Conservation (phyloP, 192 early-diverging fungal genomes). For the Pilaira anomala region DNA sequence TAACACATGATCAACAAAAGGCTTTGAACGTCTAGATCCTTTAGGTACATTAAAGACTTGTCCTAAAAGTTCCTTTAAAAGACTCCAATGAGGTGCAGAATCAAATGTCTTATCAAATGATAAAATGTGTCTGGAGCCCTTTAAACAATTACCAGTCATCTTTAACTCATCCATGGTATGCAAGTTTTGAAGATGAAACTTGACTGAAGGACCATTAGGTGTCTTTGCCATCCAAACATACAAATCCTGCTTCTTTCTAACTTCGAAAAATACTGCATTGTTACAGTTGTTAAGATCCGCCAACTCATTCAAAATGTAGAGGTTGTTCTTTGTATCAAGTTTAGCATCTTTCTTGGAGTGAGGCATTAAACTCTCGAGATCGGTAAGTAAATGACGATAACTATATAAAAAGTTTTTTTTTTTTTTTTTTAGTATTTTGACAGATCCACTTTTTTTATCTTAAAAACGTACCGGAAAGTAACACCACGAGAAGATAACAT, state of each 20-base stretch:
- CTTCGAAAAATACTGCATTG: constrained; percentile 96
- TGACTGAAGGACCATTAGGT: constrained; percentile 91
- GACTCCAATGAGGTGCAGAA: constrained; percentile 71
- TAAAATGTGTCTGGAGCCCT: constrained; percentile 91
- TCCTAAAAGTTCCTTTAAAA: constrained; percentile 93
- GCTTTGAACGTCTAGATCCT: constrained; percentile 86
- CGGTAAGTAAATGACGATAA: constrained; percentile 89
- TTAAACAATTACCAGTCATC: constrained; percentile 97
- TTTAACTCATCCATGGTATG: constrained; percentile 99
- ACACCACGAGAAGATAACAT: constrained; percentile 88
- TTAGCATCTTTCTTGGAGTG: constrained; percentile 97
- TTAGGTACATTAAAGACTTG: constrained; percentile 90
- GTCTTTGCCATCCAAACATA: constrained; percentile 96
- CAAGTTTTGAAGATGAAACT: constrained; percentile 94
- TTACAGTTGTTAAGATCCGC: constrained; percentile 98
- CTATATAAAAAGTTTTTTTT: constrained; percentile 38
- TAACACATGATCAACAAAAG: constrained; percentile 95
- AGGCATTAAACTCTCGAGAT: constrained; percentile 83
- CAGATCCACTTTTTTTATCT: background rate
- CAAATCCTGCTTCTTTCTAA: constrained; percentile 86
- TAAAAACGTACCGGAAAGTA: constrained; percentile 62
- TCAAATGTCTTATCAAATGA: constrained; percentile 96
- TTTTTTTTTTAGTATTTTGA: background rate
- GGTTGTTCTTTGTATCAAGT: constrained; percentile 87
- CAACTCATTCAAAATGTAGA: constrained; percentile 88